Base-by-base conservation (phyloP, 2,329 filamentous ascomycete species). In the Colletotrichum kahawae region DNA sequence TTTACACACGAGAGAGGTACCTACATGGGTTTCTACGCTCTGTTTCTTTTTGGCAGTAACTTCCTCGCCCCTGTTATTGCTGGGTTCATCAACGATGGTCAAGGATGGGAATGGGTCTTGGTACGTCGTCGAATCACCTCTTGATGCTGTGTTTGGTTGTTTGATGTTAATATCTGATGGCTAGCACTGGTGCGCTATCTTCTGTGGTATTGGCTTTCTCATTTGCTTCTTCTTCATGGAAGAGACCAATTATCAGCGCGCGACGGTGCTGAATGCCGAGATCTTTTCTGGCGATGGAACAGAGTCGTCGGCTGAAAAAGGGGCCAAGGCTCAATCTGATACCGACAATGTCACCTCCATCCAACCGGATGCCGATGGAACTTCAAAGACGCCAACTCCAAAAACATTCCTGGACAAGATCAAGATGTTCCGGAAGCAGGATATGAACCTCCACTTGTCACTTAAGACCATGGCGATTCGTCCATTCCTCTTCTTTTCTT, bases 161-260 rank as follows among this genome's bases (percentile, higher is more conserved):
- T 38, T 4, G 8, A 13, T 13, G n/a, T 13, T 51, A 7, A 51
- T n/a, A 51, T 51, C 12, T 13, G 4, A 7, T 48, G 43, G 1
- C 5, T 7, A 67, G 65, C 65, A 82, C 69, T 81, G 81, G 76
- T 78, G 79, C n/a, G 79, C 80, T 18, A 83, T 84, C 12, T 82
- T 79, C 29, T 78, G 78, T 48, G 81, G 71, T 2, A 73, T 81
- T 9, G 79, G 77, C 6, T 78, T 83, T n/a, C 65, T 84, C 4
- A 79, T 79, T 63, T 80, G 80, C 21, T 90, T 91, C 80, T 83
- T 91, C 64, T 84, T 90, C 67, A 88, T 90, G 67, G 89, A 91
- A 77, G 90, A 91, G 79, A 89, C 88, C 4, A 84, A 85, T 33
- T 91, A 90, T 76, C 80, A 85, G 51, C 78, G 66, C 36, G 70